Evolutionary conservation across 495 filamentous ascomycete species (phyloP).

Genomic region (Tricharina praecox): DNA sequence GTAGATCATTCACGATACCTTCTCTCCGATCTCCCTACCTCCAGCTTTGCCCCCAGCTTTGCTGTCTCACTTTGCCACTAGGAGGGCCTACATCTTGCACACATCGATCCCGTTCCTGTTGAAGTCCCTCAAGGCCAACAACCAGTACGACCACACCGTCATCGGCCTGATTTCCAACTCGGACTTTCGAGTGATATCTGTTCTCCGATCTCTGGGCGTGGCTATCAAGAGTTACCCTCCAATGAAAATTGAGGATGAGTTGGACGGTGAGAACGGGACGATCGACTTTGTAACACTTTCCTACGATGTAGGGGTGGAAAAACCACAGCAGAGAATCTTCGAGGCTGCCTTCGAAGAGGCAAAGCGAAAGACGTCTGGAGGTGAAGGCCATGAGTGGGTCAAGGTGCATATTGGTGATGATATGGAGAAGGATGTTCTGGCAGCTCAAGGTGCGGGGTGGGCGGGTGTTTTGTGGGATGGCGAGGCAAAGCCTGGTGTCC

Average conservation of each 20-base stretch:
- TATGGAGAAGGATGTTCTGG: conserved; percentile 42
- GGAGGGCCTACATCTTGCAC: conserved; percentile 43
- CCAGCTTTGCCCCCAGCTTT: conserved; percentile 37
- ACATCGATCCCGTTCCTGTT: conserved; percentile 41
- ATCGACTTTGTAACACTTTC: conserved; percentile 53
- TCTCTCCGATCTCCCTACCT: conserved; percentile 30
- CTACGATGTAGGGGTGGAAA: conserved; percentile 55
- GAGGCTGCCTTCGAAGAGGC: conserved; percentile 39
- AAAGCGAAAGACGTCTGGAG: background rate
- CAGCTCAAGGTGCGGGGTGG: conserved; percentile 49
- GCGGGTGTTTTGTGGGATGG: conserved; percentile 35
- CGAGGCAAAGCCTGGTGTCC: background rate
- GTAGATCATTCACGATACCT: conserved; percentile 33
- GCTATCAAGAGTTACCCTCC: conserved; percentile 30
- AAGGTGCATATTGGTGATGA: conserved; percentile 56
- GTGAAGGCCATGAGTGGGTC: conserved; percentile 3
- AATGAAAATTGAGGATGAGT: background rate
- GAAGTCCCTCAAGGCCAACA: conserved; percentile 27
- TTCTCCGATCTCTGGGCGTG: conserved; percentile 47
- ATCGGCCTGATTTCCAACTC: conserved; percentile 63
- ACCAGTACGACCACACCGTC: conserved; percentile 31
- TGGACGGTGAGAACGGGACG: conserved; percentile 27
- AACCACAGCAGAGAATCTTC: conserved; percentile 49
- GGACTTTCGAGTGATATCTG: conserved; percentile 47
- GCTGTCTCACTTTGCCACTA: conserved; percentile 43